Conservation (phyloP, 1,284 basidiomycete species). For the Inonotus hispidus region DNA sequence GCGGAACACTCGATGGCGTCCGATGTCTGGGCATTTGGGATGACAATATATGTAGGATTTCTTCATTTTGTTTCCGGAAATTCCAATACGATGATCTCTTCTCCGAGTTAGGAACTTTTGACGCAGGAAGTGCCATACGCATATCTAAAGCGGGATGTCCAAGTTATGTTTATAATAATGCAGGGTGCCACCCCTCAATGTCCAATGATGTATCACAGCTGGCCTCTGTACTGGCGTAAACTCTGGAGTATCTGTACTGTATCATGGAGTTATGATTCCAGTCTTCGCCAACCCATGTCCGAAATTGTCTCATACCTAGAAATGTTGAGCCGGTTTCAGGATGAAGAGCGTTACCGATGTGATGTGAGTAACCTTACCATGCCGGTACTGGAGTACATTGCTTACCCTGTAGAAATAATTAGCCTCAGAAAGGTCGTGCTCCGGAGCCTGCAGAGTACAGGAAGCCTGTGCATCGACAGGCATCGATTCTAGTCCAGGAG, state of each 20-base stretch:
- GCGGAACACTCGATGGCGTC: conserved; percentile 2
- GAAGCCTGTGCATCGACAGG: not conserved
- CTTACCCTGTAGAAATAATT: not conserved
- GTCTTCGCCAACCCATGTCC: not conserved
- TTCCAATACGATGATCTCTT: not conserved
- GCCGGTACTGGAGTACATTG: not conserved
- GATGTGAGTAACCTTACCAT: not conserved
- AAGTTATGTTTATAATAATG: conserved; percentile 13
- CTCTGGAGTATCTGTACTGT: not conserved
- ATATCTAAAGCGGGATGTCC: conserved; percentile 2
- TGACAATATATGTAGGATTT: conserved; percentile 10
- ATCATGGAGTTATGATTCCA: not conserved
- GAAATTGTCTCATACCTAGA: conserved; percentile 4
- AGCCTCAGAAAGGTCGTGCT: not conserved
- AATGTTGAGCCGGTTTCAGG: not conserved
- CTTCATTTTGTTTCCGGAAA: not conserved
- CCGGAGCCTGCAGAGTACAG: too few relatives aligned
- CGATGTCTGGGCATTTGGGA: conserved; percentile 15
- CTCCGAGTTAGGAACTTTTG: conserved; percentile 1
- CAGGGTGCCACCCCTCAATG: conserved; percentile 1
- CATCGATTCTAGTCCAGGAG: not conserved
- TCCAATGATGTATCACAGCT: not conserved
- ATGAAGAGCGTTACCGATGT: not conserved
- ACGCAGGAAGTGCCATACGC: conserved; percentile 3
- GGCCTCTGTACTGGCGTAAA: not conserved